Percentiles rank a stretch among this genome's conserved stretches.
Conservation (phyloP, 2,329 filamentous ascomycete genomes). For the Fonsecaea pugnacius region DNA sequence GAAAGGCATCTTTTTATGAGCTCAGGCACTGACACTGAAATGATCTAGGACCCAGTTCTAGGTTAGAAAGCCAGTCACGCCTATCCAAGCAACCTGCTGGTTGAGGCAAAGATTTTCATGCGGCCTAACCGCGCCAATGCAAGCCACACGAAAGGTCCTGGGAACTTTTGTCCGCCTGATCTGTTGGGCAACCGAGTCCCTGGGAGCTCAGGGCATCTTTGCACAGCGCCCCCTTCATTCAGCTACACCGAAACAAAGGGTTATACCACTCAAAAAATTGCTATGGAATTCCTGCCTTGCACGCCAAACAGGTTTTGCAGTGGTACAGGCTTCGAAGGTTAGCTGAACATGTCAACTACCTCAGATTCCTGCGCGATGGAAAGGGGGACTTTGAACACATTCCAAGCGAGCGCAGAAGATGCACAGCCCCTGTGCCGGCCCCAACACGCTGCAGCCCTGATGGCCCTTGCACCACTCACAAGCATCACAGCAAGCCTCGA, state of each 20-base stretch:
- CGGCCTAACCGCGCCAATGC: neutral
- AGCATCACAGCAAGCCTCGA: neutral
- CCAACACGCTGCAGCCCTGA: neutral
- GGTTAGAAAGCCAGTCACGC: too few species aligned
- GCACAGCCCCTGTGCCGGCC: neutral
- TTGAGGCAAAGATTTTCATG: neutral
- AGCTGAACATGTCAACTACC: neutral
- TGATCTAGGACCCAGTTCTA: neutral
- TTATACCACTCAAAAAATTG: neutral
- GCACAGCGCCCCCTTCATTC: neutral
- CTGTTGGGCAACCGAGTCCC: too few species aligned
- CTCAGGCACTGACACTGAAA: neutral
- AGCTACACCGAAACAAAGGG: neutral
- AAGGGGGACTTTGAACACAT: neutral
- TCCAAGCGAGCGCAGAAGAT: neutral
- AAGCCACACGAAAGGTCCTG: neutral
- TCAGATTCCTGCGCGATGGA: neutral
- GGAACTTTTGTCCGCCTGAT: neutral
- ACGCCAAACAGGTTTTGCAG: neutral
- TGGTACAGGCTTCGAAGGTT: neutral
- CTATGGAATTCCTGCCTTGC: neutral
- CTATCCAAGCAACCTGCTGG: neutral
- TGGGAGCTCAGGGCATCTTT: too few species aligned
- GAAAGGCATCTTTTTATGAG: too few species aligned
- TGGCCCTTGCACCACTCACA: neutral